phyloP scores from a whole-genome alignment of 139 green algal species.

The Edaphochlamys debaryana region DNA sequence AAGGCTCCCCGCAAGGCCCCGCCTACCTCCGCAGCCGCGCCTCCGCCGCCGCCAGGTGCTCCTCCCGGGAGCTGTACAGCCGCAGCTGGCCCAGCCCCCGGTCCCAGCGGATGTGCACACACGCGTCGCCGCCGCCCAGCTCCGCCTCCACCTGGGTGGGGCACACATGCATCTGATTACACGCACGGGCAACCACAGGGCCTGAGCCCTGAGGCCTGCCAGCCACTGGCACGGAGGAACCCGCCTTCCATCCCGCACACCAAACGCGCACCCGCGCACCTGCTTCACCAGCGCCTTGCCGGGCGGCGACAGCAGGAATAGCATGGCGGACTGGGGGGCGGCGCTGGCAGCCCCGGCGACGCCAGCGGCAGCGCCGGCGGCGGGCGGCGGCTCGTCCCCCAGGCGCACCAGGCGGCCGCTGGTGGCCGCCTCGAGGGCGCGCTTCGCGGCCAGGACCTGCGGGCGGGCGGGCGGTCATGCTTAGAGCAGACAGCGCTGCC shows the following conservation, averaged over 20 bases:
- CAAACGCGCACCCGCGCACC: neutral
- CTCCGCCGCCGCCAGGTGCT: neutral
- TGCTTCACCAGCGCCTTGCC: neutral
- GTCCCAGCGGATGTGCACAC: conserved; percentile 7
- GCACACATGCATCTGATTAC: neutral
- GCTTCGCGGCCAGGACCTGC: neutral
- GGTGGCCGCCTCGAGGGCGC: neutral
- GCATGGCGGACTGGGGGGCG: neutral
- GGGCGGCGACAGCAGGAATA: neutral
- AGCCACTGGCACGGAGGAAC: no score
- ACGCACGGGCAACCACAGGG: neutral
- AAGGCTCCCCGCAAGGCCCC: no score
- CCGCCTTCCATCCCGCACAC: neutral
- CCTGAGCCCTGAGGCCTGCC: no score
- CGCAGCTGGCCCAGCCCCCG: neutral
- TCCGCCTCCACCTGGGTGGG: neutral
- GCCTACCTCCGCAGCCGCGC: neutral
- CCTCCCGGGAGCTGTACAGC: neutral
- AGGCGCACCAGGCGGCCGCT: neutral
- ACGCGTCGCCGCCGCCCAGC: neutral
- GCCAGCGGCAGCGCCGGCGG: neutral
- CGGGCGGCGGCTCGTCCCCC: neutral
- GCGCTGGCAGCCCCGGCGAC: neutral
- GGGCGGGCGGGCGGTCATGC: neutral
- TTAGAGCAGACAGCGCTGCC: neutral